Conservation (phyloP, 441 rosid species). For the Theobroma grandiflorum region DNA sequence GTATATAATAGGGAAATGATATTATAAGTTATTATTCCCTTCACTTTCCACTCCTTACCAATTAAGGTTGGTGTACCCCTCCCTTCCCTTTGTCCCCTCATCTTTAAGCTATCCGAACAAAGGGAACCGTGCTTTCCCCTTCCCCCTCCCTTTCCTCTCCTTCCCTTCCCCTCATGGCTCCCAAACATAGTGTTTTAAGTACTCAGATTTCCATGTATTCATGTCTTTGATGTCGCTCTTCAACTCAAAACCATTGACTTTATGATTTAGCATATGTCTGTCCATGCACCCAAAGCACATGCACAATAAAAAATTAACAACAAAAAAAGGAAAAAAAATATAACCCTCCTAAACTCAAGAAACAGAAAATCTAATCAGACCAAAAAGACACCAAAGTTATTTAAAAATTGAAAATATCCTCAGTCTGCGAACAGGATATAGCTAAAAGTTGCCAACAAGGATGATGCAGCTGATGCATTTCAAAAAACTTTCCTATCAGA, state of each 20-base stretch:
- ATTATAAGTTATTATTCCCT: background rate
- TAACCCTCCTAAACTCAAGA: background rate
- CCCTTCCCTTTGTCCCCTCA: background rate
- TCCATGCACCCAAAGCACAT: background rate
- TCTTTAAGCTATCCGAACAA: background rate
- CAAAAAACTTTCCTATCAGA: background rate
- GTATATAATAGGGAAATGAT: background rate
- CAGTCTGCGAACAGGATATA: background rate
- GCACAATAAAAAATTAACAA: background rate
- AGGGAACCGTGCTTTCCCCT: background rate
- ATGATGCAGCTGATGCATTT: slow-evolving; percentile 12
- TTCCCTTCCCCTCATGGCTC: background rate
- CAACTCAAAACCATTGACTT: background rate
- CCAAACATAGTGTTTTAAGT: background rate
- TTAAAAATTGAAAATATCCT: background rate
- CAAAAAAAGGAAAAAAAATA: too few relatives aligned
- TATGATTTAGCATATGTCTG: background rate
- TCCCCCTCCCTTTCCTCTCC: background rate
- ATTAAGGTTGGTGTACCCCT: background rate
- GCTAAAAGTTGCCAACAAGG: slow-evolving; percentile 18
- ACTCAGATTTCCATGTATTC: background rate
- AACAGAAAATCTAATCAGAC: background rate
- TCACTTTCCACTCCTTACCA: background rate
- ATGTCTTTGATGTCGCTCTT: background rate
- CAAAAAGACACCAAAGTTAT: background rate